phyloP scores from a whole-genome alignment of 306 rosid species.

The Mimosa pudica region DNA sequence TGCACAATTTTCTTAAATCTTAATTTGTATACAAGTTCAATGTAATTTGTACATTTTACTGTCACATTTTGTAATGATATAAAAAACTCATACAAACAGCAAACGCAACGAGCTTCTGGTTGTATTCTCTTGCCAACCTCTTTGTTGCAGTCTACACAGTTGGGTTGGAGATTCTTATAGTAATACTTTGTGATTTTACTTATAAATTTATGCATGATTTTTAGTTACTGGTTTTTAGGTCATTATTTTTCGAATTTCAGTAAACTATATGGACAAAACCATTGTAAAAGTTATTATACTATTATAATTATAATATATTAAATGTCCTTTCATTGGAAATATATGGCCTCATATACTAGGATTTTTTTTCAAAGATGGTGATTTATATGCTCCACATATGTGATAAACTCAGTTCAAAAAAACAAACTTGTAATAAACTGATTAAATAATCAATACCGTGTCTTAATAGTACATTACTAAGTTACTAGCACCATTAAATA shows the following conservation, averaged over 20 bases:
- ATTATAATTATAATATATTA: not conserved
- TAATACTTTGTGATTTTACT: not conserved
- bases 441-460: too few relatives aligned
- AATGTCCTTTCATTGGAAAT: not conserved
- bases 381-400: too few relatives aligned
- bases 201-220: not conserved
- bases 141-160: not conserved
- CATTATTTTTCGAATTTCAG: not conserved
- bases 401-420: too few relatives aligned
- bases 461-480: not conserved
- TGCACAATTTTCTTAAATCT: not conserved
- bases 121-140: not conserved
- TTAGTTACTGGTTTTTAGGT: not conserved
- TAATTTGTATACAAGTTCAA: slow-evolving; percentile 14
- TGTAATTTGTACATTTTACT: slow-evolving; percentile 34
- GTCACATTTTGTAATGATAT: slow-evolving; percentile 29
- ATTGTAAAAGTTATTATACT: not conserved
- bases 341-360: not conserved
- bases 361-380: too few relatives aligned
- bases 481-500: not conserved
- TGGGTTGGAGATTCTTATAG: not conserved
- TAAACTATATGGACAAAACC: not conserved
- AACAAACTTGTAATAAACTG: not conserved
- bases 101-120: slow-evolving; percentile 26
- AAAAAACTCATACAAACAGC: slow-evolving; percentile 1